phyloP scores from a whole-genome alignment of 2,329 filamentous ascomycete species.

The Trichoderma gracile region DNA sequence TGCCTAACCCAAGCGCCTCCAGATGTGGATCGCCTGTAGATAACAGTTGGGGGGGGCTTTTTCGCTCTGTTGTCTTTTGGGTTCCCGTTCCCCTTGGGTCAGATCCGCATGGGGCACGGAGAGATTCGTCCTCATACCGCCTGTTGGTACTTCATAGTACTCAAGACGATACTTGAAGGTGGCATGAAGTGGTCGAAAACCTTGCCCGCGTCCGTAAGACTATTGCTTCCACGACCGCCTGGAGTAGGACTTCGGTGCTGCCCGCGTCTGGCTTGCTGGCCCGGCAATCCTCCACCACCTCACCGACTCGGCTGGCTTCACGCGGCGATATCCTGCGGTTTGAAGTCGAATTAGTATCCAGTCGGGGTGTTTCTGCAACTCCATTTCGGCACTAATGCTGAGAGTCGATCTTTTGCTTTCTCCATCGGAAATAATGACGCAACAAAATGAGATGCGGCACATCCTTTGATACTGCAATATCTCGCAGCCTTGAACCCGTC shows the following conservation, averaged over 20 bases:
- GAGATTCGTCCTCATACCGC: constrained; percentile 17
- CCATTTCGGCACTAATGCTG: constrained; percentile 5
- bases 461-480: neutral
- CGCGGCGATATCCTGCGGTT: constrained; percentile 4
- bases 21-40: constrained; percentile 12
- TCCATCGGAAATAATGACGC: constrained; percentile 20
- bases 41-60: neutral
- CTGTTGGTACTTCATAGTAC: neutral
- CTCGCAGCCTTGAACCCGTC: neutral
- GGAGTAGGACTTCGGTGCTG: neutral
- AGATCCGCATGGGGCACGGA: constrained; percentile 2
- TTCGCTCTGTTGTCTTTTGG: neutral
- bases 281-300: no score
- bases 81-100: neutral
- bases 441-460: neutral
- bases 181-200: neutral
- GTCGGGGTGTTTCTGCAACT: neutral
- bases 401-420: constrained; percentile 19
- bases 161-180: no score
- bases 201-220: neutral
- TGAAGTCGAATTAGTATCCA: neutral
- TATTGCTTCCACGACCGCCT: neutral
- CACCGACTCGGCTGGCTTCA: neutral
- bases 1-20: constrained; percentile 13
- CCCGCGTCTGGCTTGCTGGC: neutral